Conservation (phyloP, 495 filamentous ascomycete genomes). For the Friedmanniomyces simplex region DNA sequence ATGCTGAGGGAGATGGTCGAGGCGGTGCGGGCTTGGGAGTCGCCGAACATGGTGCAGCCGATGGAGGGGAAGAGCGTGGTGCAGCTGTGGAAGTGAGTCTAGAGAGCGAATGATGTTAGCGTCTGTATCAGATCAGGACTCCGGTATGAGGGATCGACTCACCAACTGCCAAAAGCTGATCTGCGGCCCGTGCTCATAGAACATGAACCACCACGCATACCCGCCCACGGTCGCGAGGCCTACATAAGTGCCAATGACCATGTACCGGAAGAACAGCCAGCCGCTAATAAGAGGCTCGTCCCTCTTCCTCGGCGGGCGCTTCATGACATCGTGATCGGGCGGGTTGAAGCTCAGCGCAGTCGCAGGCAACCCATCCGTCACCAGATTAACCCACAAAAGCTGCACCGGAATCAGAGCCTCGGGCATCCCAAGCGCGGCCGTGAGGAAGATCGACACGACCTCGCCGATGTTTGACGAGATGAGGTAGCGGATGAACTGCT, state of each 20-base stretch:
- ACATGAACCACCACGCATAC: slow-evolving; percentile 99
- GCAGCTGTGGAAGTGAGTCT: slow-evolving; percentile 91
- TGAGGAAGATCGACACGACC: slow-evolving; percentile 98
- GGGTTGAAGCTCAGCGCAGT: slow-evolving; percentile 98
- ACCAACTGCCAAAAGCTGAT: slow-evolving; percentile 86
- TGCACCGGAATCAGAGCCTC: slow-evolving; percentile 97
- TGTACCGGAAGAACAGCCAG: slow-evolving; percentile 96
- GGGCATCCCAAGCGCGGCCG: slow-evolving; percentile 92
- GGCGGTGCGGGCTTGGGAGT: slow-evolving; percentile 80
- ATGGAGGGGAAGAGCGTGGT: slow-evolving; percentile 76
- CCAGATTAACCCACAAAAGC: slow-evolving; percentile 96
- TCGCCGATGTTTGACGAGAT: slow-evolving; percentile 99
- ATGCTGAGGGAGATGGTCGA: slow-evolving; percentile 90
- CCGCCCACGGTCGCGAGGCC: slow-evolving; percentile 91
- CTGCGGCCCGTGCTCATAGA: slow-evolving; percentile 79
- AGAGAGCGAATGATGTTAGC: slow-evolving; percentile 2
- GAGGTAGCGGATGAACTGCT: slow-evolving; percentile 98
- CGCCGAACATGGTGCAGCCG: slow-evolving; percentile 87
- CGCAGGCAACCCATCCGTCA: slow-evolving; percentile 94
- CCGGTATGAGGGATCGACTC: slow-evolving; percentile 23
- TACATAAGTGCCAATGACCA: slow-evolving; percentile 93
- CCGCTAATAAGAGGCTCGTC: slow-evolving; percentile 85
- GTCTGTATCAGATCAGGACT: background rate
- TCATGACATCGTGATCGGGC: slow-evolving; percentile 95
- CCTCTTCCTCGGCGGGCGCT: slow-evolving; percentile 74